These are phyloP conservation scores for Cyclocybe cylindracea DNA, from an alignment of 768 basidiomycete genomes.

Conservation along the genomic window DNA sequence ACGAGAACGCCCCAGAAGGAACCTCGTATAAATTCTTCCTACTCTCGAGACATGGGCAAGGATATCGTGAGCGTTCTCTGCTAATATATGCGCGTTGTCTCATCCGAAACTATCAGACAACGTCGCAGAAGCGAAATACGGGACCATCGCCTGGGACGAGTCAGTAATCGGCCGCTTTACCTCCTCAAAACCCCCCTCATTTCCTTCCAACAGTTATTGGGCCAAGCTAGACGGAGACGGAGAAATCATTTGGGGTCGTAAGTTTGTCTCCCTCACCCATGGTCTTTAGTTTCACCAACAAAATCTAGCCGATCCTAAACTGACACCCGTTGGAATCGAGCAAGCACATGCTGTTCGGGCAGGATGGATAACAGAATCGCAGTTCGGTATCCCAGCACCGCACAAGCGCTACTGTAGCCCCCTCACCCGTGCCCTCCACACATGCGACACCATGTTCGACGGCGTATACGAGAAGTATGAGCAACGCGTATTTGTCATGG, in stretches of 20 bases:
- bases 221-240: constrained; percentile 64
- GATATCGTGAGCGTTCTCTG: constrained; percentile 55
- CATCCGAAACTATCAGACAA: constrained; percentile 51
- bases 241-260: constrained; percentile 74
- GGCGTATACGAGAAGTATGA: constrained; percentile 28
- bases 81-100: background rate
- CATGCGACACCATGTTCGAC: constrained; percentile 53
- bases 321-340: constrained; percentile 56
- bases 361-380: constrained; percentile 51
- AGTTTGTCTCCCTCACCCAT: constrained; percentile 24
- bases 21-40: constrained; percentile 65
- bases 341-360: constrained; percentile 51
- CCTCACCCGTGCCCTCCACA: constrained; percentile 60
- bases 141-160: constrained; percentile 61
- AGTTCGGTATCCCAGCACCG: constrained; percentile 48
- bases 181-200: background rate
- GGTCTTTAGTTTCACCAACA: background rate
- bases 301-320: constrained; percentile 58
- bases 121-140: constrained; percentile 60
- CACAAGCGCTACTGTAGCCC: constrained; percentile 63
- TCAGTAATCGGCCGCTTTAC: constrained; percentile 27
- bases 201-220: constrained; percentile 49
- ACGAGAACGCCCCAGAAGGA: constrained; percentile 34
- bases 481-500: constrained; percentile 46
- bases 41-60: constrained; percentile 72